These are phyloP conservation scores for Wickerhamiella alocasiicola DNA, from an alignment of 805 yeast species.

Conservation along the genomic window DNA sequence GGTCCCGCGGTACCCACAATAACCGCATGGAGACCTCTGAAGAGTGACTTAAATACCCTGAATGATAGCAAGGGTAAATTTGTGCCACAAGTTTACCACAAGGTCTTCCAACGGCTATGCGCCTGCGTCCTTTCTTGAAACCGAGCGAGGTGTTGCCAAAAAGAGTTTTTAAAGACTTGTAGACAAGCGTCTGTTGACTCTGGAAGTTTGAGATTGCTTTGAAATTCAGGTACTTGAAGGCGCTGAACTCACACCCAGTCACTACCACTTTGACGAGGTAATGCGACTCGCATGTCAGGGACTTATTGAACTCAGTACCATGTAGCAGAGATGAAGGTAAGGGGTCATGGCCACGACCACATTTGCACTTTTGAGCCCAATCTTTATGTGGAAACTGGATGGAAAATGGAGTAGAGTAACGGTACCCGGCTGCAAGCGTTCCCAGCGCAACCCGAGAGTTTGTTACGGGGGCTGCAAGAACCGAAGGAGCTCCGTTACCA, in stretches of 20 bases:
- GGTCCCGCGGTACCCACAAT: background rate
- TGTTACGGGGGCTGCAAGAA: background rate
- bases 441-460: background rate
- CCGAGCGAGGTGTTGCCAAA: background rate
- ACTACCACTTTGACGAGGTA: background rate
- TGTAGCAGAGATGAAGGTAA: background rate
- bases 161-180: background rate
- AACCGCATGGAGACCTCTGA: background rate
- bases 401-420: background rate
- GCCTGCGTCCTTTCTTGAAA: background rate
- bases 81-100: background rate
- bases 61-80: background rate
- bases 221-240: background rate
- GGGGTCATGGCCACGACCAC: conserved; percentile 6
- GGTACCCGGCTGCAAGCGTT: background rate
- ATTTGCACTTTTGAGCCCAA: conserved; percentile 4
- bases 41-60: background rate
- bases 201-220: too few species aligned
- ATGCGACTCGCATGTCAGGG: conserved; percentile 2
- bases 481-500: background rate
- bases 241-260: background rate
- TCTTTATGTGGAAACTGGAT: conserved; percentile 4
- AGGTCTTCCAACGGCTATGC: background rate
- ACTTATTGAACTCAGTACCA: background rate
- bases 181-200: too few species aligned